Conservation (phyloP, 1,284 basidiomycete species). For the Cryptococcus sp. region DNA sequence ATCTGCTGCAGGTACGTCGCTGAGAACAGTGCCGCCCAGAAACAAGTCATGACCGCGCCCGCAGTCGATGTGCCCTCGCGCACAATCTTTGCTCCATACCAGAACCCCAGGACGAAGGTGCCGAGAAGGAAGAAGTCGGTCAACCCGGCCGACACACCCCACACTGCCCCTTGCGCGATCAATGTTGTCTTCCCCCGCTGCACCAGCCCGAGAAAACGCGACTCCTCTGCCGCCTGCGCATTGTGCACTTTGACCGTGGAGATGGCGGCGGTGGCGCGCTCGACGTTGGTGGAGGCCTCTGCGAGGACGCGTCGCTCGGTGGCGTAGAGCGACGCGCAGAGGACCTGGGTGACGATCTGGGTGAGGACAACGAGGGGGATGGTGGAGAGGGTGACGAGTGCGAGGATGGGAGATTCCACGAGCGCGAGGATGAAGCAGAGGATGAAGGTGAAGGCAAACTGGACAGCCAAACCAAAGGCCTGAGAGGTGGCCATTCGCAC, state of each 20-base stretch:
- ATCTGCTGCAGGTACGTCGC: slow-evolving; percentile 80
- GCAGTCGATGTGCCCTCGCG: slow-evolving; percentile 63
- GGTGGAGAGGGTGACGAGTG: slow-evolving; percentile 85
- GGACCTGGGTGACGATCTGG: slow-evolving; percentile 68
- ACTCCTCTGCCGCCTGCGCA: slow-evolving; percentile 63
- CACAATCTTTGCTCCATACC: slow-evolving; percentile 89
- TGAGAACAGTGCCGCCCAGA: slow-evolving; percentile 92
- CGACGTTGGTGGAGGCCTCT: slow-evolving; percentile 70
- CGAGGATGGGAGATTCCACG: slow-evolving; percentile 71
- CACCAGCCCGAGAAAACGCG: slow-evolving; percentile 55
- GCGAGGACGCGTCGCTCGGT: slow-evolving; percentile 67
- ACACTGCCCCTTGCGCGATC: slow-evolving; percentile 61
- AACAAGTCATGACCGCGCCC: slow-evolving; percentile 87
- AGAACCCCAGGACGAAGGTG: slow-evolving; percentile 96
- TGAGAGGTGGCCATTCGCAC: slow-evolving; percentile 79
- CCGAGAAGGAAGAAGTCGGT: slow-evolving; percentile 76
- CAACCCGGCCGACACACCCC: slow-evolving; percentile 68
- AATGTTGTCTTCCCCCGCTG: slow-evolving; percentile 54
- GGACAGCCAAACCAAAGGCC: slow-evolving; percentile 70
- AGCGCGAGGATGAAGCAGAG: slow-evolving; percentile 80
- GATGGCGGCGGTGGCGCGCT: slow-evolving; percentile 74
- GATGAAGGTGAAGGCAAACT: slow-evolving; percentile 74
- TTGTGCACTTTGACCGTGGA: slow-evolving; percentile 96
- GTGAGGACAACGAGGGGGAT: slow-evolving; percentile 78
- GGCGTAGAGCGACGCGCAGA: slow-evolving; percentile 63